Percentiles rank a stretch among this genome's conserved stretches.
phyloP scores from a whole-genome alignment of 129 eudicot genomes.

The Heracleum sosnowskyi region DNA sequence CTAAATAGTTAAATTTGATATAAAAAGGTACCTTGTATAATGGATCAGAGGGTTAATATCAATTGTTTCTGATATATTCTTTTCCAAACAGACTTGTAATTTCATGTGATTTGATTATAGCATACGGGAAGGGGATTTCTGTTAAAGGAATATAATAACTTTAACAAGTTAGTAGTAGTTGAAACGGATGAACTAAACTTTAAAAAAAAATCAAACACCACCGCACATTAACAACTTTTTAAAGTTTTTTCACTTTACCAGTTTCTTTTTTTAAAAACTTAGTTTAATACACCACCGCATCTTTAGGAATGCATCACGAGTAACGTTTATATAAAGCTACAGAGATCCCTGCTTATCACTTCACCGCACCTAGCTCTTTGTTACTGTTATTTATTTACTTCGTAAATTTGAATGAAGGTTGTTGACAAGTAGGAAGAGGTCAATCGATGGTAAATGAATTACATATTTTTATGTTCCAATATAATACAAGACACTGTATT shows the following conservation, averaged over 20 bases:
- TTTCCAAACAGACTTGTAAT: not conserved
- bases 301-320: slow-evolving; percentile 2
- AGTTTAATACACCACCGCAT: not conserved
- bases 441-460: not conserved
- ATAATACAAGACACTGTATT: no score
- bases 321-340: not conserved
- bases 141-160: not conserved
- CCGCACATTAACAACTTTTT: not conserved
- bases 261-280: not conserved
- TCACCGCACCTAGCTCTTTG: not conserved
- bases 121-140: not conserved
- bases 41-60: no score
- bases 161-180: not conserved
- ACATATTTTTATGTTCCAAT: no score
- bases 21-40: no score
- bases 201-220: slow-evolving; percentile 2
- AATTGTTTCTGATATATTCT: not conserved
- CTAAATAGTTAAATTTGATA: no score
- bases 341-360: not conserved
- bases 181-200: slow-evolving; percentile 7
- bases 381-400: no score
- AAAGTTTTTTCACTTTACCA: not conserved
- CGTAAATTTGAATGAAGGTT: not conserved
- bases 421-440: not conserved
- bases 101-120: not conserved